phyloP scores from a whole-genome alignment of 345 rosid genomes.

The Aurinia saxatilis region DNA sequence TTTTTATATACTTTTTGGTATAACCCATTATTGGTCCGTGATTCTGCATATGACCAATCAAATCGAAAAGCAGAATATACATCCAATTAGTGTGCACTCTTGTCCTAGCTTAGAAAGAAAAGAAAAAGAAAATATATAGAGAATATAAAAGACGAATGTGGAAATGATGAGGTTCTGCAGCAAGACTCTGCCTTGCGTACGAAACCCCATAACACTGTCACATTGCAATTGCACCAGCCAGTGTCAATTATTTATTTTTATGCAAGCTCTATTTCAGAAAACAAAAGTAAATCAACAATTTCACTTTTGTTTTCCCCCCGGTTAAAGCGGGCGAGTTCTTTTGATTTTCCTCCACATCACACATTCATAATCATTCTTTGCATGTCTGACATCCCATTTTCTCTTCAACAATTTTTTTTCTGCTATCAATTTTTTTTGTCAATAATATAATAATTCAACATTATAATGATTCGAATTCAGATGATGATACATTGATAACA shows the following conservation, averaged over 20 bases:
- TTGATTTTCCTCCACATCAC: not conserved
- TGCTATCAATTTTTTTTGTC: no score
- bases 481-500: no score
- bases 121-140: no score
- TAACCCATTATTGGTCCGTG: no score
- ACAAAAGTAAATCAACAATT: not conserved
- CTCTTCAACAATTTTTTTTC: not conserved
- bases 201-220: slow-evolving; percentile 61
- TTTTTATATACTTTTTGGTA: no score
- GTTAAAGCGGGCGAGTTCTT: slow-evolving; percentile 27
- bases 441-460: no score
- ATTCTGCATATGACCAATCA: no score
- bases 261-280: not conserved
- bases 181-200: slow-evolving; percentile 24
- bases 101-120: no score
- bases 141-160: slow-evolving; percentile 26
- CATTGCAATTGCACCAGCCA: slow-evolving; percentile 37
- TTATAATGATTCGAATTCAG: no score
- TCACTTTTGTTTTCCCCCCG: slow-evolving; percentile 5
- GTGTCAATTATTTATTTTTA: not conserved
- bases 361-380: slow-evolving; percentile 24
- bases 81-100: no score
- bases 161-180: slow-evolving; percentile 23
- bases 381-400: slow-evolving; percentile 33
- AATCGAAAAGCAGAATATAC: no score